Base-by-base conservation (phyloP, 306 rosid genomes). In the Prunus davidiana region DNA sequence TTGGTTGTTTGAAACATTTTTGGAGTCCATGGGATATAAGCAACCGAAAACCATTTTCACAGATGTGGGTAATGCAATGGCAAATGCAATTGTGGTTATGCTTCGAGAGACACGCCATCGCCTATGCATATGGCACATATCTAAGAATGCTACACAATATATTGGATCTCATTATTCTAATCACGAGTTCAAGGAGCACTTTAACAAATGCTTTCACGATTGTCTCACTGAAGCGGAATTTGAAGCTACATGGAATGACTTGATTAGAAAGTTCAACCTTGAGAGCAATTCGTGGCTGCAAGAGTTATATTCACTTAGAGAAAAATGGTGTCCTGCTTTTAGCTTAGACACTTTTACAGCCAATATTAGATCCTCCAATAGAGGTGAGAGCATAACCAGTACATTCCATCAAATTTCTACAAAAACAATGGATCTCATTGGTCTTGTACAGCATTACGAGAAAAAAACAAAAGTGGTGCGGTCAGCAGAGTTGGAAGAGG, bases 381-480 rank as follows among this genome's bases (percentile, higher is more conserved):
- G 71, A 45, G 49, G 70, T 49, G 78, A 60, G 69, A 74, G 52
- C 47, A 46, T 30, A 61, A 62, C 64, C 25, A 49, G 49, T 47
- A 45, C 60, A 46, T 74, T 74, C 46, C 70, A 74, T 74, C 70
- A 74, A 28, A 63, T 74, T 74, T 75, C 78, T 62, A 75, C 71
- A 3, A 63, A 64, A 63, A 47, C 72, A 50, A 62, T 51, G 63
- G 60, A 75, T 75, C 71, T 75, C 15, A 50, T 64, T 49, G 71
- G 71, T n/a, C 54, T 75, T 67, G 62, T 67, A 20, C 71, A 51
- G 3, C 78, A 75, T 28, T 75, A 75, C 1, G 78, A 75, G 71
- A 64, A 63, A 28, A 64, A 75, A 20, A 32, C 60, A 12, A 30
- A 32, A 49, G 50, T 46, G 28, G 12, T 75, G 49, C 38, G 63